Evolutionary conservation across 768 basidiomycete genomes (phyloP), one percentile per base, ranked within the genome.

Genomic region (Lactarius psammicola): DNA sequence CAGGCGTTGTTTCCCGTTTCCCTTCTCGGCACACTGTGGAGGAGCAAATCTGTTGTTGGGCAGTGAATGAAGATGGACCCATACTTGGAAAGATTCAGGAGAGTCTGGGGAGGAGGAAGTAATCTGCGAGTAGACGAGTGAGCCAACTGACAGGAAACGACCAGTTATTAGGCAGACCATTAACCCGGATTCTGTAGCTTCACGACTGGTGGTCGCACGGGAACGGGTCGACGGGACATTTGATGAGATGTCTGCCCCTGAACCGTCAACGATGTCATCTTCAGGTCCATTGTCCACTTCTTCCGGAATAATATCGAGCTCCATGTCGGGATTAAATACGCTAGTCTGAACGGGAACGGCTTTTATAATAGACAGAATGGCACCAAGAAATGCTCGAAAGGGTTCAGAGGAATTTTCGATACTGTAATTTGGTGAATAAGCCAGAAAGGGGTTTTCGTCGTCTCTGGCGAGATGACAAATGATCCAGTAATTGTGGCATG

Each of bases 51-150:
- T 40, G 26, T 40, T 61, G 28, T 54, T 54, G 2, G 28, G n/a
- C 17, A 54, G 15, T 26, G 51, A 2, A 5, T 13, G 3, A 28
- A 61, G 36, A 40, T 23, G 51, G 0, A 31, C 11, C 36, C 51
- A 54, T 18, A 61, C 34, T 53, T 61, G 60, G 36, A 36, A 54
- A 18, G 17, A 30, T n/a, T 61, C 36, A 38, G 51, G 60, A 10
- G 34, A 53, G 3, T 9, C 13, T 26, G 31, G 26, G 10, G 34
- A 61, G 10, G 34, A 61, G 1, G 51, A 38, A 26, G 60, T 53
- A 26, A 61, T 15, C 60, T 61, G 17, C 20, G 26, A 28, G 26
- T n/a, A 15, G 17, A 51, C 13, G 33, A 60, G 18, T 26, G 2
- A 53, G 36, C 4, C 26, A 61, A 3, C 11, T 13, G 7, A 53